phyloP scores from a whole-genome alignment of 352 stramenopile genomes.

The Phytophthora constricta region DNA sequence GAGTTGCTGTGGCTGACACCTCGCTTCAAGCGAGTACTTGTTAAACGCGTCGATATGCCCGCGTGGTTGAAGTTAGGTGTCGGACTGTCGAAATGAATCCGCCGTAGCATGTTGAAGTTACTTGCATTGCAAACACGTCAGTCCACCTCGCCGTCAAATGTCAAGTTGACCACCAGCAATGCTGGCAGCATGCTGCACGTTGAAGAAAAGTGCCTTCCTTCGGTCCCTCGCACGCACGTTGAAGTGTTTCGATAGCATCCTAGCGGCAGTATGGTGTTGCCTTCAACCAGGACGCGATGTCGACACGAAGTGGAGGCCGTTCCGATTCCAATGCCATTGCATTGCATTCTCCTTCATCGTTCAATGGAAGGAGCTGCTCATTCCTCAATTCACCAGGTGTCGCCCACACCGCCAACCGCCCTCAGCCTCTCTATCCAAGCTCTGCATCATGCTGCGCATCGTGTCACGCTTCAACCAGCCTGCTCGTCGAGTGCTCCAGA shows the following conservation, averaged over 20 bases:
- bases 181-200: neutral
- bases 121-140: neutral
- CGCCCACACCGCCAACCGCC: neutral
- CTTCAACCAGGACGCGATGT: neutral
- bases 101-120: conserved; percentile 28
- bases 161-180: neutral
- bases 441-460: conserved; percentile 26
- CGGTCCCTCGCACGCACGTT: neutral
- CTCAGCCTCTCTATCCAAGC: neutral
- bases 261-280: too few relatives aligned
- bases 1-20: too few relatives aligned
- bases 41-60: too few relatives aligned
- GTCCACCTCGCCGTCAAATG: neutral
- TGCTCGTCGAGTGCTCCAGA: conserved; percentile 12
- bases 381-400: conserved; percentile 18
- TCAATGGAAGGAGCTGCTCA: conserved; percentile 3
- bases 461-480: conserved; percentile 33
- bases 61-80: conserved; percentile 25
- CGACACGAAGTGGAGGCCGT: neutral
- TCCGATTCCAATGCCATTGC: neutral
- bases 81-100: conserved; percentile 12
- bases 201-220: neutral
- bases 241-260: neutral
- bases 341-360: neutral
- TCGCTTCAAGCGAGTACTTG: too few relatives aligned